Conservation (phyloP, 1,284 basidiomycete genomes). For the Microbotryum lychnidis-dioicae region DNA sequence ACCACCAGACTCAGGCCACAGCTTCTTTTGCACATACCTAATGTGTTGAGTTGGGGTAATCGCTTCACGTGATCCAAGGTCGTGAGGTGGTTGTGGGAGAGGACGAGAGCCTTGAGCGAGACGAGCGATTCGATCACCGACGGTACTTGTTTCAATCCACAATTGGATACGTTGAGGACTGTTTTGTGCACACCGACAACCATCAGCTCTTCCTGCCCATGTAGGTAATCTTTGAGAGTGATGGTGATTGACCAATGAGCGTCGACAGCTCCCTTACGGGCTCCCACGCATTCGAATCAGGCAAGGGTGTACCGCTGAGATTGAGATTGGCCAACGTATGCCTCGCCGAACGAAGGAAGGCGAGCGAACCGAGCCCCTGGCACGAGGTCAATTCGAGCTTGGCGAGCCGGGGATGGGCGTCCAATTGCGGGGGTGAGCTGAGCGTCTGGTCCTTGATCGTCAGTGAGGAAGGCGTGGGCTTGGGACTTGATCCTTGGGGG, state of each 20-base stretch:
- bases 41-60: constrained; percentile 24
- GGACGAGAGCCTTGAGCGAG: constrained; percentile 30
- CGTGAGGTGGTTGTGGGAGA: constrained; percentile 27
- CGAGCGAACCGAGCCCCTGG: constrained; percentile 13
- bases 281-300: constrained; percentile 12
- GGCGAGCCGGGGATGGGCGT: constrained; percentile 2
- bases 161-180: constrained; percentile 29
- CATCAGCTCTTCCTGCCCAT: too few species aligned
- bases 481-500: too few species aligned
- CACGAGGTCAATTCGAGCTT: constrained; percentile 22
- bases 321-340: constrained; percentile 24
- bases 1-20: too few species aligned
- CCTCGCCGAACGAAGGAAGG: constrained; percentile 12
- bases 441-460: constrained; percentile 4
- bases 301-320: constrained; percentile 22
- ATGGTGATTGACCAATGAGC: constrained; percentile 14
- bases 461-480: too few species aligned
- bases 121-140: constrained; percentile 12
- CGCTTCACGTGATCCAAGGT: constrained; percentile 18
- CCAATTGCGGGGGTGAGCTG: constrained; percentile 3
- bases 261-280: constrained; percentile 18
- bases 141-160: constrained; percentile 19
- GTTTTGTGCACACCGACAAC: background rate
- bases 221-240: too few species aligned
- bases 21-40: constrained; percentile 5